Evolutionary conservation across 176 grass and related monocot genomes (phyloP).

Genomic region (Phyllostachys edulis): DNA sequence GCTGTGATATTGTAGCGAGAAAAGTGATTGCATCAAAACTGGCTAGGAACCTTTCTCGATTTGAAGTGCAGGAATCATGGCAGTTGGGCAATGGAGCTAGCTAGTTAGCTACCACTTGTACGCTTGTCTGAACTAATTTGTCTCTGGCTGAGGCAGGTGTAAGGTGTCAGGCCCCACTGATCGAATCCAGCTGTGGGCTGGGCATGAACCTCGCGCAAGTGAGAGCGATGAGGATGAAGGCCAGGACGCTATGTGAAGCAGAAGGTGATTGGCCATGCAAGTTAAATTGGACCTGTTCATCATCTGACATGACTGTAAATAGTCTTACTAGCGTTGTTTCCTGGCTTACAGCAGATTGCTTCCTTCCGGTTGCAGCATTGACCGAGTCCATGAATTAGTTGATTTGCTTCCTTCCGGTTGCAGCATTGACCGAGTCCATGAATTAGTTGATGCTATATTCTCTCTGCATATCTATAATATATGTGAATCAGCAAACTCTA

Average conservation of each 20-base stretch:
- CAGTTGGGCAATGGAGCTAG: neutral
- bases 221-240: neutral
- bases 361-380: neutral
- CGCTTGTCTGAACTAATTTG: neutral
- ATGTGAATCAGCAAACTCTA: too few relatives aligned
- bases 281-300: neutral
- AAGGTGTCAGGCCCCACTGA: neutral
- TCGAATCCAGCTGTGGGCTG: neutral
- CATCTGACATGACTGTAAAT: conserved; percentile 18
- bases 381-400: neutral
- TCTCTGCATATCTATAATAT: too few relatives aligned
- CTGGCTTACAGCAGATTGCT: neutral
- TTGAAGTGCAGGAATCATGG: neutral
- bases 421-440: neutral
- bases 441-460: too few relatives aligned
- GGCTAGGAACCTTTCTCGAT: neutral
- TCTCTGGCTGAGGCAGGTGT: neutral
- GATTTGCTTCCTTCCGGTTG: neutral
- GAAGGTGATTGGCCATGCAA: neutral
- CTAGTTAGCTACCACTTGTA: neutral
- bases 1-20: neutral
- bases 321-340: neutral
- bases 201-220: neutral
- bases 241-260: neutral
- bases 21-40: neutral